Evolutionary conservation across 2,329 filamentous ascomycete species (phyloP), one percentile per base, ranked within the genome.

Genomic region (Leptographium procerum): DNA sequence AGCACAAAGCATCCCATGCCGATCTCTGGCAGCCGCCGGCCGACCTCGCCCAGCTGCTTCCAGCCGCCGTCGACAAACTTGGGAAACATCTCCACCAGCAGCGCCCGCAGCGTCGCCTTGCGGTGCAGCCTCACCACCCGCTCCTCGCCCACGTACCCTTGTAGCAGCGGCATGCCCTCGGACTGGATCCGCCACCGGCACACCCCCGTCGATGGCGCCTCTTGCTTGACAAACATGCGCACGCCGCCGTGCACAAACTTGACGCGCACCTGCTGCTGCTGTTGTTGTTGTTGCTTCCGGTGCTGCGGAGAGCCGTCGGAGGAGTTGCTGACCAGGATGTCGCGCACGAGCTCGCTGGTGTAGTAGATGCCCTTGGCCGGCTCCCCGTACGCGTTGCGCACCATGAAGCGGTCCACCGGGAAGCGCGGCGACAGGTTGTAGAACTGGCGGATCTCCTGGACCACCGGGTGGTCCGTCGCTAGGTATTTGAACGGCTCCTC

Each of bases 201-300:
- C 36, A 94, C 87, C 57, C 91, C 87, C 40, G 87, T 85, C 6
- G 86, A 88, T 60, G 95, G 91, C 0, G 89, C 87, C 68, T 96
- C 91, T 71, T 97, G 92, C 77, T 95, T 96, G 78, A 97, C 94
- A 70, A 95, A 99, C 90, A 97, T 97, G 75, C 95, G 95, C 36
- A 99, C 91, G 63, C 94, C 94, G 55, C 88, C 92, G 72, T 99
- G 94, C 55, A 99, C 88, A 69, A 99, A 96, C 70, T 94, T 95
- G 72, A 97, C 86, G 52, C 59, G 58, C n/a, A 48, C 26, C 58
- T 61, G 54, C 55, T 50, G 57, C 48, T 55, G 55, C 28, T 40
- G 48, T 29, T 52, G 57, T 50, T 40, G 56, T 34, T 33, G 53
- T 55, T 59, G 48, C 56, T 43, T 43, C 14, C 33, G 40, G 28